Base-by-base conservation (phyloP, 352 stramenopile species). In the Thalassiosira hispida region DNA sequence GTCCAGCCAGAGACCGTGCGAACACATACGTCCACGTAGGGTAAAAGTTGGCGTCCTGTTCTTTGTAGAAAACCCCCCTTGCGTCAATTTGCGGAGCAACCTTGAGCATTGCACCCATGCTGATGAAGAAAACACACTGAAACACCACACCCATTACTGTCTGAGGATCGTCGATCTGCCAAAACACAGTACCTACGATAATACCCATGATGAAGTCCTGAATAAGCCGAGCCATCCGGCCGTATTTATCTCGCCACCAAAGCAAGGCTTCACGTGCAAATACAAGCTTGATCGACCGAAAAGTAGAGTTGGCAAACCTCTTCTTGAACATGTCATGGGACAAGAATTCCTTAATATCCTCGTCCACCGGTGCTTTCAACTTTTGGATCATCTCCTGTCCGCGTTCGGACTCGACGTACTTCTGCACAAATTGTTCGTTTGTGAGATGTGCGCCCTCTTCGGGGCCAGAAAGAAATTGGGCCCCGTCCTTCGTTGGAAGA, bases 111-210 rank as follows among this genome's bases (percentile, higher is more conserved):
- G 93, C 89, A 12, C 93, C 92, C 66, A 97, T 83, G 1, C 90
- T 93, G 0, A 96, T 80, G 66, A 96, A 97, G 78, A 97, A 95
- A 4, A 56, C 47, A 31, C n/a, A 92, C 42, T 95, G 94, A 79
- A 97, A 97, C 1, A 97, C 77, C 33, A 97, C 74, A 46, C 95
- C 94, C 31, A 97, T 81, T 31, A 96, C 60, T 25, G 76, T 86
- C 31, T 78, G 29, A n/a, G 84, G 67, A 59, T 89, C 79, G n/a
- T 85, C 68, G 35, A 38, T 59, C 71, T 89, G 81, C 76, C 75
- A 92, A 62, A 90, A 92, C 9, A 90, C 68, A 1, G 81, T 91
- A 1, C 85, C 85, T 1, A 81, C 79, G 42, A 91, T 81, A 31
- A 85, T 64, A 23, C 78, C 85, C 82, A 89, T 89, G 14, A 91